A percentile compares a stretch with the other conserved stretches of the same genome.
Conservation (phyloP, 495 filamentous ascomycete species). For the Letharia columbiana region DNA sequence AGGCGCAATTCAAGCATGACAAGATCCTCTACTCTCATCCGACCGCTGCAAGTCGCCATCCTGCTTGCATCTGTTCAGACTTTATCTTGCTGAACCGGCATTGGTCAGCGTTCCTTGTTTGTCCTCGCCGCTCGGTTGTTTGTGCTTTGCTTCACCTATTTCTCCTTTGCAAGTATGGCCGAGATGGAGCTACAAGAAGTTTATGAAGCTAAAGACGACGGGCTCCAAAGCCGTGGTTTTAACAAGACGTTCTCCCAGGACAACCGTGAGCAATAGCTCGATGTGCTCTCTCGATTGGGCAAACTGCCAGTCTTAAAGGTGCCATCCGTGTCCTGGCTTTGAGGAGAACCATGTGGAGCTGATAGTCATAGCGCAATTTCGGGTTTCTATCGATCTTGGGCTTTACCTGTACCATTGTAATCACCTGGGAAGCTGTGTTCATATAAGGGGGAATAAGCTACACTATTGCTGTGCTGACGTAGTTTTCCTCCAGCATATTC, state of each 20-base stretch:
- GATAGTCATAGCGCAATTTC: conserved; percentile 12
- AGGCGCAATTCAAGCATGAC: too few species aligned
- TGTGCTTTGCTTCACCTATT: background rate
- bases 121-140: background rate
- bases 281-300: conserved; percentile 2
- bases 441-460: background rate
- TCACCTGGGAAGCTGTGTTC: conserved; percentile 13
- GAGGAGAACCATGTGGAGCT: background rate
- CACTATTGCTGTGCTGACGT: background rate
- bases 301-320: conserved; percentile 10
- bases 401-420: conserved; percentile 15
- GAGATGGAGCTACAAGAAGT: background rate
- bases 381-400: conserved; percentile 15
- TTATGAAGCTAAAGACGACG: background rate
- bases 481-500: background rate
- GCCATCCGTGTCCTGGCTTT: background rate
- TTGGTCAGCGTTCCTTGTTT: background rate
- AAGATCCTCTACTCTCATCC: too few species aligned
- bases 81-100: background rate
- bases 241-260: background rate
- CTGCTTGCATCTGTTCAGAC: background rate
- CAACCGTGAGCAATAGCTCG: background rate
- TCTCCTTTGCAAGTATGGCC: background rate
- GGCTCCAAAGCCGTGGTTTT: background rate
- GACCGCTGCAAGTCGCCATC: background rate